phyloP scores from a whole-genome alignment of 1,284 basidiomycete species.

The Rhodotorula sp. region DNA sequence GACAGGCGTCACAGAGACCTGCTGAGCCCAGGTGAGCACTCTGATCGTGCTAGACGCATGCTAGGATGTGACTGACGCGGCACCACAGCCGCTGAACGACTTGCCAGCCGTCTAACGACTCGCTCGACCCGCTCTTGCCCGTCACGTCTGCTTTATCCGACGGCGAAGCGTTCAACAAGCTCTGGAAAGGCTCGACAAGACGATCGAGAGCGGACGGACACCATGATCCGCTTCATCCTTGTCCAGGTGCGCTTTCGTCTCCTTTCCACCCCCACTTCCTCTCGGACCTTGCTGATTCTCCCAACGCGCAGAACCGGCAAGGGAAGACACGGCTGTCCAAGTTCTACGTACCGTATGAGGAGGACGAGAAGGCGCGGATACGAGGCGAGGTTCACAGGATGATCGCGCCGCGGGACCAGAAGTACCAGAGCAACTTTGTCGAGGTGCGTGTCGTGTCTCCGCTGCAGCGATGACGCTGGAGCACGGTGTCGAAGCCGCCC shows the following conservation, averaged over 20 bases:
- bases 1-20: too few species aligned
- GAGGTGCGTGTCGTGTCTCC: conserved; percentile 64
- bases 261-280: conserved; percentile 1
- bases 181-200: too few species aligned
- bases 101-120: neutral
- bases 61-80: too few species aligned
- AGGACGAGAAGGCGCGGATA: conserved; percentile 92
- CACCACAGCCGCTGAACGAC: too few species aligned
- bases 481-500: neutral
- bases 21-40: too few species aligned
- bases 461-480: too few species aligned
- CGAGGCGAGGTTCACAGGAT: conserved; percentile 92
- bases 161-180: too few species aligned
- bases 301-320: conserved; percentile 75
- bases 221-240: conserved; percentile 86
- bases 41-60: too few species aligned
- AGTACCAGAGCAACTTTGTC: conserved; percentile 98
- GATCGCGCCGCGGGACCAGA: conserved; percentile 95
- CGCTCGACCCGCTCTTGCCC: neutral
- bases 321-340: conserved; percentile 96
- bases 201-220: neutral
- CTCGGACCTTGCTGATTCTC: neutral
- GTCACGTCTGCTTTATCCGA: neutral
- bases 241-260: conserved; percentile 63
- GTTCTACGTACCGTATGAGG: conserved; percentile 69